These are phyloP conservation scores for Peniophora sp. DNA, from an alignment of 1,284 basidiomycete species.

Conservation along the genomic window DNA sequence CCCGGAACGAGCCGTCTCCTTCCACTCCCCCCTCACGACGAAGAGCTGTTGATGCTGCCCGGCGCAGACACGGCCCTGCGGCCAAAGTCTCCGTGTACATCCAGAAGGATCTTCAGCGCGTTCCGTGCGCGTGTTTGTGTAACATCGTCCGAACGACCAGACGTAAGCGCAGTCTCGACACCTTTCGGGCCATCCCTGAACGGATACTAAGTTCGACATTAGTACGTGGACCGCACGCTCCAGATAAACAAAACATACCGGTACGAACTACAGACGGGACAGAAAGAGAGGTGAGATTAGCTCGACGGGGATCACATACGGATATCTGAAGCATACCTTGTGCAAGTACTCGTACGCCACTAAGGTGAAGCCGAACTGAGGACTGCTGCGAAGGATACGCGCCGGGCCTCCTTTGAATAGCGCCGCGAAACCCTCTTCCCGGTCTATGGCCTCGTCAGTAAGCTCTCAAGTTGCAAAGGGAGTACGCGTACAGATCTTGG, in stretches of 20 bases:
- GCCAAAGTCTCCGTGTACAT: slow-evolving; percentile 80
- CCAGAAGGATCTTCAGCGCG: slow-evolving; percentile 83
- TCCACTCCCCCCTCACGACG: neutral
- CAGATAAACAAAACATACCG: slow-evolving; percentile 42
- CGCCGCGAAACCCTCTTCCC: slow-evolving; percentile 83
- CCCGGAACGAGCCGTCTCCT: neutral
- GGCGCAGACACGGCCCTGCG: slow-evolving; percentile 24
- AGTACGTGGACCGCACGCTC: neutral
- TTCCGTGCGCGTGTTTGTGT: slow-evolving; percentile 85
- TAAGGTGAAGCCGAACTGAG: slow-evolving; percentile 90
- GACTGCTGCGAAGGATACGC: slow-evolving; percentile 81
- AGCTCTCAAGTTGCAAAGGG: slow-evolving; percentile 26
- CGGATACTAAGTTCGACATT: slow-evolving; percentile 13
- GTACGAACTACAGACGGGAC: slow-evolving; percentile 41
- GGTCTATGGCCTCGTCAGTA: slow-evolving; percentile 36
- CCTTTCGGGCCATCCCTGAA: slow-evolving; percentile 48
- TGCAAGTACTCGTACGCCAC: slow-evolving; percentile 82
- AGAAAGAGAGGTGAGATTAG: slow-evolving; percentile 1
- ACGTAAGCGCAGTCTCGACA: slow-evolving; percentile 64
- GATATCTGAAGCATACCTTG: slow-evolving; percentile 33
- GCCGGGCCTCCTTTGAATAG: slow-evolving; percentile 96
- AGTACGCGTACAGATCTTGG: slow-evolving; percentile 65
- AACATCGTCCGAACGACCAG: slow-evolving; percentile 70
- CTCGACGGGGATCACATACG: too few relatives aligned
- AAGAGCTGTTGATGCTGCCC: neutral